A percentile compares a stretch with the other conserved stretches of the same genome.
phyloP scores from a whole-genome alignment of 345 rosid species.

The Hypericum perforatum region DNA sequence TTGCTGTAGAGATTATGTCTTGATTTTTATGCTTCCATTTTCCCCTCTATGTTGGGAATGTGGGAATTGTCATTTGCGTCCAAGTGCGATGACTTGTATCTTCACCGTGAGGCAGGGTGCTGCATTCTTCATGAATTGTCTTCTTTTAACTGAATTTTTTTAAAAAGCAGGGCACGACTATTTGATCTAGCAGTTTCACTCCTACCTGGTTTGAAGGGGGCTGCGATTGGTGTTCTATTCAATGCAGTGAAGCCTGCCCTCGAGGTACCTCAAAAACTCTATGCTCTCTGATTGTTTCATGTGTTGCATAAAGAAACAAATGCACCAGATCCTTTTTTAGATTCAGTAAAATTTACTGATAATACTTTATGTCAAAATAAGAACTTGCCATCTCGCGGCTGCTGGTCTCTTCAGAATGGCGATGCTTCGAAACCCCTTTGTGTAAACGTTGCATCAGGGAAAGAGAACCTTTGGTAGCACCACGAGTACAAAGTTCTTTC shows the following conservation, averaged over 20 bases:
- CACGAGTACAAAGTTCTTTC: too few species aligned
- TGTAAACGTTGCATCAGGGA: too few species aligned
- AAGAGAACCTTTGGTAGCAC: too few species aligned
- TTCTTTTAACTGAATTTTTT: conserved; percentile 15
- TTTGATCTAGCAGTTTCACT: conserved; percentile 76
- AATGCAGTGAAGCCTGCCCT: conserved; percentile 64
- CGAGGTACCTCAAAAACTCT: conserved; percentile 36
- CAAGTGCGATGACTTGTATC: neutral
- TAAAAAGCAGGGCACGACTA: conserved; percentile 49
- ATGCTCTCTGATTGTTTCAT: neutral
- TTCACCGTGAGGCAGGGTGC: neutral
- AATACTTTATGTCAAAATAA: neutral
- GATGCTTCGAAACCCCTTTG: too few species aligned
- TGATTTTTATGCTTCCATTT: too few species aligned
- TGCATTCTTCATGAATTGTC: neutral
- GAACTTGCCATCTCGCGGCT: neutral
- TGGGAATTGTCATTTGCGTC: neutral
- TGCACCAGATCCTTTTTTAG: neutral
- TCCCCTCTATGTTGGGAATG: too few species aligned
- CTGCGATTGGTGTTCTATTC: conserved; percentile 45
- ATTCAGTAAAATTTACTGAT: neutral
- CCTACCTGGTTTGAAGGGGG: conserved; percentile 57
- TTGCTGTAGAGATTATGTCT: too few species aligned
- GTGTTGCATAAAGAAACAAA: neutral
- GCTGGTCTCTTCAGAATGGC: neutral